Evolutionary conservation across 73 alveolate species (phyloP).

Genomic region (Tetrahymena elliotti): DNA sequence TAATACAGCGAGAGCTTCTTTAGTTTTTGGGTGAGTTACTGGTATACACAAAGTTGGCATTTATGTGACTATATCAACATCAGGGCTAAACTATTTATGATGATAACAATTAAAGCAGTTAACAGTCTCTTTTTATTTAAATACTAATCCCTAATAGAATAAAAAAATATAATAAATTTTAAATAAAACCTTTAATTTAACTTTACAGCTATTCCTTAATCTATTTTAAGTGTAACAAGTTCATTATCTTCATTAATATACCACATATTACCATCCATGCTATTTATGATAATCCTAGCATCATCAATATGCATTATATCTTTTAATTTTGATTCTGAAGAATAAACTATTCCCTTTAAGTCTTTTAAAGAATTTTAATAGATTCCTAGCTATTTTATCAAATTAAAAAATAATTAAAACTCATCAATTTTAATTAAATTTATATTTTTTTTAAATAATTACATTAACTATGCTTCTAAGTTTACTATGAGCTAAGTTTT

Average conservation of each 20-base stretch:
- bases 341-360: not conserved
- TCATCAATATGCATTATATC: conserved; percentile 28
- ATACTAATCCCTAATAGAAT: not conserved
- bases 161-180: conserved; percentile 1
- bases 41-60: conserved; percentile 63
- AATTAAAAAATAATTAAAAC: not conserved
- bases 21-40: not conserved
- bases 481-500: conserved; percentile 21
- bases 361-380: not conserved
- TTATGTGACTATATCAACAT: conserved; percentile 57
- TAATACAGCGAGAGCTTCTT: conserved; percentile 25
- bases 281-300: conserved; percentile 38
- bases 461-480: conserved; percentile 22
- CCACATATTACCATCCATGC: conserved; percentile 34
- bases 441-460: not conserved
- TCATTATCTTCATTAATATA: conserved; percentile 31
- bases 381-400: not conserved
- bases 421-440: too few relatives aligned
- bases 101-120: conserved; percentile 44
- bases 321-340: conserved; percentile 18
- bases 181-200: not conserved
- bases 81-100: conserved; percentile 42
- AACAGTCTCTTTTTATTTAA: conserved; percentile 16
- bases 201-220: conserved; percentile 30
- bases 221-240: not conserved